A percentile compares a stretch with the other conserved stretches of the same genome.
Conservation (phyloP, 305 asterid species). For the Fraxinus floribunda region DNA sequence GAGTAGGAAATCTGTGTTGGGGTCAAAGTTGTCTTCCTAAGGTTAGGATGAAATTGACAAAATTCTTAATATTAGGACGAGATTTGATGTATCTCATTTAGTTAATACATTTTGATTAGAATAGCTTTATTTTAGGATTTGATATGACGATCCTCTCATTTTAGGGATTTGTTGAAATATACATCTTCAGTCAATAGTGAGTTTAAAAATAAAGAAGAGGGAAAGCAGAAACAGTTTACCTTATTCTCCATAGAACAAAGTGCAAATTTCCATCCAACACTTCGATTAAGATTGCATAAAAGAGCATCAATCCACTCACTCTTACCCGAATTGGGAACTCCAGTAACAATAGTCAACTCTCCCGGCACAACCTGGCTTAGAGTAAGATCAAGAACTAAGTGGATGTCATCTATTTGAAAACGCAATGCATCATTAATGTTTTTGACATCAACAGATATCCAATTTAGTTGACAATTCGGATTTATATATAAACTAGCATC, state of each 20-base stretch:
- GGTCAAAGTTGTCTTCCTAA: neutral
- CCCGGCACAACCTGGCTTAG: constrained; percentile 89
- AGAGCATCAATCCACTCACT: constrained; percentile 99
- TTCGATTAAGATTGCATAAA: constrained; percentile 80
- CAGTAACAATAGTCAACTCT: constrained; percentile 89
- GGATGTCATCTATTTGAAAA: neutral
- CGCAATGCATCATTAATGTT: neutral
- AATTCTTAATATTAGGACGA: neutral
- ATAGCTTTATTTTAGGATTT: neutral
- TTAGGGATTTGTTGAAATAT: neutral
- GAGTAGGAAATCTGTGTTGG: neutral
- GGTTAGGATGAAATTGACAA: neutral
- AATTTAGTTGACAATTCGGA: neutral
- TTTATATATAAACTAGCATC: neutral
- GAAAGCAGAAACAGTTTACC: constrained; percentile 37
- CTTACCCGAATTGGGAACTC: constrained; percentile 99
- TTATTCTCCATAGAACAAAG: constrained; percentile 96
- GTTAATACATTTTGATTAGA: neutral
- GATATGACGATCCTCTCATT: neutral
- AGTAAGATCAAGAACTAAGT: constrained; percentile 3
- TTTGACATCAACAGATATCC: neutral
- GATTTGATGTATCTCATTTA: neutral
- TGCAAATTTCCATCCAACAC: constrained; percentile 92
- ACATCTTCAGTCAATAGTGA: neutral
- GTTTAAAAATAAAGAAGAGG: constrained; percentile 2